A percentile compares a stretch with the other conserved stretches of the same genome.
Conservation (phyloP, 768 basidiomycete genomes). For the Lepiota venenata region DNA sequence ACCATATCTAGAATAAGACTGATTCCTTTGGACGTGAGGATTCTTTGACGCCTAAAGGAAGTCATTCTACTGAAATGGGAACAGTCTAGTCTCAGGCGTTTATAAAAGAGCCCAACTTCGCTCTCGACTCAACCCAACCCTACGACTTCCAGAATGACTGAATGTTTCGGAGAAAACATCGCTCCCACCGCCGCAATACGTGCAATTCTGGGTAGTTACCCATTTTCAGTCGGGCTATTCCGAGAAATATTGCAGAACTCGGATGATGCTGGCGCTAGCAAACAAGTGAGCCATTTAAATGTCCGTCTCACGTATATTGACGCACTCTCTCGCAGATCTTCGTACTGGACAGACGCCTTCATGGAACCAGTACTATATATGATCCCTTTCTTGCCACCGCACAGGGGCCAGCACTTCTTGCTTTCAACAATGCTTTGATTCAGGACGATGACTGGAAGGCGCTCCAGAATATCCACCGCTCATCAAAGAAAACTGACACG, state of each 20-base stretch:
- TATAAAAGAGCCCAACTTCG: background rate
- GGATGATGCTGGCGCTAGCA: constrained; percentile 44
- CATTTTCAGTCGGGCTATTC: constrained; percentile 40
- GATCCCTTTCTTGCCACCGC: constrained; percentile 23
- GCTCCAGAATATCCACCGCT: constrained; percentile 37
- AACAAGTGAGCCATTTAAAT: constrained; percentile 29
- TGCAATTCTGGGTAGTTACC: constrained; percentile 39
- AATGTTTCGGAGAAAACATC: constrained; percentile 17
- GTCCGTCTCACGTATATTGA: background rate
- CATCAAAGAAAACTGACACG: constrained; percentile 42
- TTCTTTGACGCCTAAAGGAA: too few species aligned
- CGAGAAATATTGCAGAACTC: constrained; percentile 48
- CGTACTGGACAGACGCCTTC: constrained; percentile 35
- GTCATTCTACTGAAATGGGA: background rate
- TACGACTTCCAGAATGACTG: constrained; percentile 1
- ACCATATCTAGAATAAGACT: constrained; percentile 3
- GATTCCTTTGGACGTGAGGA: background rate
- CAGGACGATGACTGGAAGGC: constrained; percentile 40
- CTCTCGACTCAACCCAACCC: background rate
- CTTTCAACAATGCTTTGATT: constrained; percentile 43
- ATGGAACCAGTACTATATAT: constrained; percentile 22
- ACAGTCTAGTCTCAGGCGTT: background rate
- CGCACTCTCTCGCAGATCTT: constrained; percentile 29
- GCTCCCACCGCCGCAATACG: constrained; percentile 20
- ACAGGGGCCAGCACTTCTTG: constrained; percentile 45